These are phyloP conservation scores for Lagenaria siceraria DNA, from an alignment of 306 rosid genomes.

Conservation along the genomic window DNA sequence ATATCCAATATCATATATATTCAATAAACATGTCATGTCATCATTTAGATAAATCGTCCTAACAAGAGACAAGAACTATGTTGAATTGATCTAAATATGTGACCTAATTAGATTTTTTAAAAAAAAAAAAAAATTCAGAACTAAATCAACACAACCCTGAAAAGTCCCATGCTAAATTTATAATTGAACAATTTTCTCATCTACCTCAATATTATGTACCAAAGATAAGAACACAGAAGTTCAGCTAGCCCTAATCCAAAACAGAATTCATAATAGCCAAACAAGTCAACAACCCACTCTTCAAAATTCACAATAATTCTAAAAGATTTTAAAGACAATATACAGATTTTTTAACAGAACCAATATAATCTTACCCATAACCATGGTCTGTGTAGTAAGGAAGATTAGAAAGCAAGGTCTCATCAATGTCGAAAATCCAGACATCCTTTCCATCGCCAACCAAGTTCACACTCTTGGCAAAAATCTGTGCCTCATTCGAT, in stretches of 20 bases:
- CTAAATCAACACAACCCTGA: not conserved
- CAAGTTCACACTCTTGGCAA: constrained; percentile 37
- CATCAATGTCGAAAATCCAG: constrained; percentile 87
- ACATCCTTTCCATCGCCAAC: constrained; percentile 57
- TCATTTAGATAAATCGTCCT: not conserved
- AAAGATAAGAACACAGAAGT: not conserved
- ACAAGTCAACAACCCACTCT: constrained; percentile 3
- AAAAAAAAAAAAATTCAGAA: not conserved
- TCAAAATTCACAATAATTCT: not conserved
- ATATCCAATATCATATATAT: not conserved
- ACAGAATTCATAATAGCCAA: not conserved
- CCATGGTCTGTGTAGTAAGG: constrained; percentile 72
- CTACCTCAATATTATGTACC: not conserved
- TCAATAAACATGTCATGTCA: not conserved
- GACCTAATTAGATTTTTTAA: not conserved
- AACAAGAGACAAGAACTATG: not conserved
- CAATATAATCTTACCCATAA: constrained; percentile 41
- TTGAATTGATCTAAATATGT: not conserved
- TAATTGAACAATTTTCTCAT: not conserved
- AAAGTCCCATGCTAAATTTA: not conserved
- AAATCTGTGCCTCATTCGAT: constrained; percentile 42
- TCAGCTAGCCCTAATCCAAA: not conserved
- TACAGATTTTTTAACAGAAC: not conserved
- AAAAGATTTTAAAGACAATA: not conserved
- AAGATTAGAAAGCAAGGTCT: constrained; percentile 74